Evolutionary conservation across 169 alveolate genomes (phyloP), one percentile per base, ranked within the genome.

Genomic region (Babesia caballi): DNA sequence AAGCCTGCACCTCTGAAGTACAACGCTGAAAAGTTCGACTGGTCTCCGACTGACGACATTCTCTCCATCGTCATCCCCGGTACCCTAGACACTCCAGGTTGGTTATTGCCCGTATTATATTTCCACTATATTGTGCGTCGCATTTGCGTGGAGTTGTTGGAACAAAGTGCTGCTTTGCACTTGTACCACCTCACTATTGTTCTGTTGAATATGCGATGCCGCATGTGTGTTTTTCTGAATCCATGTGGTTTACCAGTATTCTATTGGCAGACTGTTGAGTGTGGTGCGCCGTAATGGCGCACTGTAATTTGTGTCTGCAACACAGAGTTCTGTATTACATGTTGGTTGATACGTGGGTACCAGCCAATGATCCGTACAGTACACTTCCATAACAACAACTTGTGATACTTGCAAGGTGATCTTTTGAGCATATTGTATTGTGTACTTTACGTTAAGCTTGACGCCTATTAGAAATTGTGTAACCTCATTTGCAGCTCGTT

Each of bases 31-130:
- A 85, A 82, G 54, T 93, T 93, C 59, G 97, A 92, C 36, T 93
- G 97, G 97, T 93, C 97, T 0, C 97, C 97, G 21, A 87, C 86
- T n/a, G 97, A 93, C 56, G 91, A 93, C 60, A 92, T 91, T 51
- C 82, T 93, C 41, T 85, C 97, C 14, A 69, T 93, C 12, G 89
- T 94, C 87, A 91, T 91, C 21, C 94, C 95, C 23, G 96, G 92
- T 1, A 80, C 95, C n/a, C 75, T 84, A n/a, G 92, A 88, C 32
- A 85, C 96, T 0, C 97, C 97, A 42, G 97, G 97, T 35, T 70
- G 70, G 63, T 46, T 17, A n/a, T n/a, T n/a, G 2, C 54, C n/a
- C n/a, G n/a, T n/a, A n/a, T n/a, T n/a, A n/a, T 68, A 21, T 23
- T 71, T 19, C 2, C 17, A 17, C n/a, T 12, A 6, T 25, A 5